Conservation (phyloP, 805 yeast genomes). For the Wickerhamiella alocasiicola region DNA sequence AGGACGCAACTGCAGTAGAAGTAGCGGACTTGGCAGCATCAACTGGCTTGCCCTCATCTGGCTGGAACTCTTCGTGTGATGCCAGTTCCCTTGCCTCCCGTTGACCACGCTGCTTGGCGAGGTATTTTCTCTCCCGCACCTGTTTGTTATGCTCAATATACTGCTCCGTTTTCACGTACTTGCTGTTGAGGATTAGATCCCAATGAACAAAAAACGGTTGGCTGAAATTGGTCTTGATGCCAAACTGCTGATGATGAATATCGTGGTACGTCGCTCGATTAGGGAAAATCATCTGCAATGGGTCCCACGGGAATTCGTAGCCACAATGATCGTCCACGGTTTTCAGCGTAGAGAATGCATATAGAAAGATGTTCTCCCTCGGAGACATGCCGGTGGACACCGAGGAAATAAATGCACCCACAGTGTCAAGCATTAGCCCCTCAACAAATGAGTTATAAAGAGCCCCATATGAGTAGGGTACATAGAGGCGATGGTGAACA, state of each 20-base stretch:
- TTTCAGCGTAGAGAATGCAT: conserved; percentile 82
- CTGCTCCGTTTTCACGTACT: conserved; percentile 51
- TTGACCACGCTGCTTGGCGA: too few relatives aligned
- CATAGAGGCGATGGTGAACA: conserved; percentile 85
- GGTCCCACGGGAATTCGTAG: conserved; percentile 83
- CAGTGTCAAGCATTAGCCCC: conserved; percentile 82
- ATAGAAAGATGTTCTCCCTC: conserved; percentile 64
- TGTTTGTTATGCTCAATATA: conserved; percentile 54
- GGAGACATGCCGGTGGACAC: conserved; percentile 50
- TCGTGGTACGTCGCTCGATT: conserved; percentile 94
- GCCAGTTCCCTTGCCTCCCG: too few relatives aligned
- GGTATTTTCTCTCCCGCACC: conserved; percentile 52
- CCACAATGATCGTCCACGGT: conserved; percentile 99
- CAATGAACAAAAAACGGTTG: conserved; percentile 95
- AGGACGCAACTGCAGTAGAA: too few relatives aligned
- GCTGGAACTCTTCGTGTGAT: too few relatives aligned
- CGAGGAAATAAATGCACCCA: conserved; percentile 81
- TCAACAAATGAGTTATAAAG: conserved; percentile 88
- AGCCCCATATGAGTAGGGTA: conserved; percentile 96
- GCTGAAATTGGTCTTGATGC: conserved; percentile 81
- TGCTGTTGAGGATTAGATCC: conserved; percentile 66
- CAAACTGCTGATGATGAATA: conserved; percentile 94
- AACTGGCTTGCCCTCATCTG: too few relatives aligned
- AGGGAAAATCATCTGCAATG: conserved; percentile 83
- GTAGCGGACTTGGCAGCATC: too few relatives aligned